Conservation (phyloP, 2,329 filamentous ascomycete genomes). For the Penicillium sp. region DNA sequence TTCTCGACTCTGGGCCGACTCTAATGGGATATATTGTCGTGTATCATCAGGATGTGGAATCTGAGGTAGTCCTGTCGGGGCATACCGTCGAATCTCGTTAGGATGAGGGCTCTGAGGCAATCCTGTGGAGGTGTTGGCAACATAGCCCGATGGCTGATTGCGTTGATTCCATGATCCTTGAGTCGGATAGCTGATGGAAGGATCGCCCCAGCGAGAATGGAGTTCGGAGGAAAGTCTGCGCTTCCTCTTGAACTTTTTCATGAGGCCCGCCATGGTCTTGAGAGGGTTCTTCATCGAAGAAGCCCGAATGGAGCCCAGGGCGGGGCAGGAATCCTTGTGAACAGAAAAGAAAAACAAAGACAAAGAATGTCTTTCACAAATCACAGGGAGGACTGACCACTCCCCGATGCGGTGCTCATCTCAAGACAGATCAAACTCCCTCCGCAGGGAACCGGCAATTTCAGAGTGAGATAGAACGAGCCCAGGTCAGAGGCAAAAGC, state of each 20-base stretch:
- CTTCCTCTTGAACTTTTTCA: conserved; percentile 39
- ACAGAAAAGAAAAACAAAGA: conserved; percentile 1
- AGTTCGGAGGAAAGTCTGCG: conserved; percentile 41
- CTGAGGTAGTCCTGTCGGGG: conserved; percentile 7
- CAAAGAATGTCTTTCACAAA: neutral
- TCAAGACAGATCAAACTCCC: conserved; percentile 17
- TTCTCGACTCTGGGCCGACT: neutral
- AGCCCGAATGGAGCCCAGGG: conserved; percentile 7
- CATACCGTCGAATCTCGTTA: conserved; percentile 18
- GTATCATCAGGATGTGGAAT: conserved; percentile 13
- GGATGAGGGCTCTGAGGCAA: conserved; percentile 6
- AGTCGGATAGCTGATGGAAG: conserved; percentile 44
- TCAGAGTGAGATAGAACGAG: conserved; percentile 4
- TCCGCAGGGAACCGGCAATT: conserved; percentile 9
- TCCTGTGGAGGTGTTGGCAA: conserved; percentile 12
- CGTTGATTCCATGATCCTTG: conserved; percentile 49
- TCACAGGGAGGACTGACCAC: conserved; percentile 23
- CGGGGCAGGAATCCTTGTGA: neutral
- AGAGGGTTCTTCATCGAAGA: conserved; percentile 31
- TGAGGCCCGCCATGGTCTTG: conserved; percentile 34
- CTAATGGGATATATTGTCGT: conserved; percentile 14
- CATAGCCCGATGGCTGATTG: conserved; percentile 31
- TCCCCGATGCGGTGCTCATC: conserved; percentile 23
- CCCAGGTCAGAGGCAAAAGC: conserved; percentile 2
- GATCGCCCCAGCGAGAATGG: conserved; percentile 47